These are phyloP conservation scores for Pythium sp. DNA, from an alignment of 352 stramenopile genomes.

Conservation along the genomic window DNA sequence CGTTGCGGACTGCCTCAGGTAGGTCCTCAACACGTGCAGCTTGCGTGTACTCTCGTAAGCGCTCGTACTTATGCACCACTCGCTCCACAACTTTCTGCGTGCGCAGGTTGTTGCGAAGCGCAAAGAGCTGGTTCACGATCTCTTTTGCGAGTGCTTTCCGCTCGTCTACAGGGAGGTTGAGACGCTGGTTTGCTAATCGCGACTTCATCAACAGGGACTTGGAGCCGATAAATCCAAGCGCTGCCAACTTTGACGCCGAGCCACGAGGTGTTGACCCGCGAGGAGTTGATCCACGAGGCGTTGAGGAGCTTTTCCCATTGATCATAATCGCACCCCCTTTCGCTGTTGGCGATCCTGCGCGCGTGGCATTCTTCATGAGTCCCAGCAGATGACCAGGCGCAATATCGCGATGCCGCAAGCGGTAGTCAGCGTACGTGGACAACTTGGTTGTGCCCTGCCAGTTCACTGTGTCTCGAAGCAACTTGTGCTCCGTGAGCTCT, in stretches of 20 bases:
- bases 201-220: constrained; percentile 59
- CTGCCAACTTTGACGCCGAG: neutral
- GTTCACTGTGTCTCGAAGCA: constrained; percentile 57
- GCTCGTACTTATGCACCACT: constrained; percentile 73
- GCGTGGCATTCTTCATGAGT: constrained; percentile 33
- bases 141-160: constrained; percentile 51
- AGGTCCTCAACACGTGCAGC: constrained; percentile 51
- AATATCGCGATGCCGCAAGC: constrained; percentile 70
- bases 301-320: constrained; percentile 2
- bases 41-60: constrained; percentile 50
- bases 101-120: constrained; percentile 36
- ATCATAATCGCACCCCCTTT: constrained; percentile 7
- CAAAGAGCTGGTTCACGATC: constrained; percentile 48
- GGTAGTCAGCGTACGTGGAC: constrained; percentile 74
- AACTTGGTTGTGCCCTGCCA: constrained; percentile 52
- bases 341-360: constrained; percentile 21
- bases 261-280: constrained; percentile 1
- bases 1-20: constrained; percentile 39
- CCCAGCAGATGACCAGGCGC: constrained; percentile 62
- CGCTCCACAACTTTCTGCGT: constrained; percentile 59
- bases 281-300: constrained; percentile 5
- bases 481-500: constrained; percentile 55
- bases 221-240: constrained; percentile 9
- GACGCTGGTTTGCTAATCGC: constrained; percentile 30
- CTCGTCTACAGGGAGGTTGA: constrained; percentile 33